Evolutionary conservation across 2,329 filamentous ascomycete genomes (phyloP).

Genomic region (Corynespora cassiicola): DNA sequence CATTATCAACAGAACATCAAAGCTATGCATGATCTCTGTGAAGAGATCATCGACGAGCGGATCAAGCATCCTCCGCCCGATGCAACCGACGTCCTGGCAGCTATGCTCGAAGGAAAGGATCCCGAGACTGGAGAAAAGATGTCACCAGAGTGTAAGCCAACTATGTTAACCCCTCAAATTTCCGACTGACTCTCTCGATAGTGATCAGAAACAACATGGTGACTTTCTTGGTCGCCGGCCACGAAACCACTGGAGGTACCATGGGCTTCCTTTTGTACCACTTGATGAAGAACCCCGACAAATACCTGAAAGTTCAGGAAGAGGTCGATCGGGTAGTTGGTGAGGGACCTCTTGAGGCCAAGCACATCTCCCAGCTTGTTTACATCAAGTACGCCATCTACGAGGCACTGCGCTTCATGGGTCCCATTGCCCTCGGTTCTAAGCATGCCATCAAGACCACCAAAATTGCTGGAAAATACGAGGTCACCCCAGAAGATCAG

Average conservation of each 20-base stretch:
- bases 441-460: slow-evolving; percentile 18
- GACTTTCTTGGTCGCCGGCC: slow-evolving; percentile 66
- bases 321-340: slow-evolving; percentile 61
- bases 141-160: slow-evolving; percentile 63
- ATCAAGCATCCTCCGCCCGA: slow-evolving; percentile 59
- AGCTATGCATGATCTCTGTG: slow-evolving; percentile 20
- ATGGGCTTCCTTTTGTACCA: slow-evolving; percentile 52
- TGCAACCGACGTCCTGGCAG: slow-evolving; percentile 71
- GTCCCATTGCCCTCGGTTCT: slow-evolving; percentile 8
- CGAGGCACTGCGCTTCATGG: slow-evolving; percentile 66
- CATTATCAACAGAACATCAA: slow-evolving; percentile 60
- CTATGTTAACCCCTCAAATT: no score
- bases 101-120: slow-evolving; percentile 73
- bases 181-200: no score
- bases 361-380: slow-evolving; percentile 65
- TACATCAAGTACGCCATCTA: slow-evolving; percentile 71
- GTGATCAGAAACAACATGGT: slow-evolving; percentile 76
- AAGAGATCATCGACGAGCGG: slow-evolving; percentile 66
- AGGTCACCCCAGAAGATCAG: slow-evolving; percentile 27
- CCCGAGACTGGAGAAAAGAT: slow-evolving; percentile 71
- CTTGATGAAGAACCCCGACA: slow-evolving; percentile 57
- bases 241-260: slow-evolving; percentile 25
- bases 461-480: slow-evolving; percentile 36
- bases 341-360: slow-evolving; percentile 46
- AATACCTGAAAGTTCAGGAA: slow-evolving; percentile 52